Percentiles rank a stretch among this genome's conserved stretches.
These are phyloP conservation scores for Dioszegia crocea DNA, from an alignment of 768 basidiomycete genomes.

Conservation along the genomic window DNA sequence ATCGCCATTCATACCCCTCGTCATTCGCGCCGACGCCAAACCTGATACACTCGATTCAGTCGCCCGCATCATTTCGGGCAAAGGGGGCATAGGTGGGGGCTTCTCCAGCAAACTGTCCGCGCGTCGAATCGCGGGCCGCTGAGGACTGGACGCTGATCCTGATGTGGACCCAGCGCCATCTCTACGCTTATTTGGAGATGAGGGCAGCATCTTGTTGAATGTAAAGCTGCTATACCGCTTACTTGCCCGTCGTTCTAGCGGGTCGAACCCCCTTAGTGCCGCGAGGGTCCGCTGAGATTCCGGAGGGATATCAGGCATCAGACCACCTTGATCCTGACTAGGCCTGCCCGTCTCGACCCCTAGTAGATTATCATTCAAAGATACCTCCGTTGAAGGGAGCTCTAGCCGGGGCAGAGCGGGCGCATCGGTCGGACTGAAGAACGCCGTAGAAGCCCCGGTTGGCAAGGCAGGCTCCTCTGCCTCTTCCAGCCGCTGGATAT, in stretches of 20 bases:
- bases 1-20: background rate
- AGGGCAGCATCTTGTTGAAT: constrained; percentile 81
- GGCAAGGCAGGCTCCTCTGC: background rate
- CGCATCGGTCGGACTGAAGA: constrained; percentile 6
- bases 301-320: constrained; percentile 16
- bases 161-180: background rate
- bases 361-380: constrained; percentile 1
- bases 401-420: constrained; percentile 18
- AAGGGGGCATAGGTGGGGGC: constrained; percentile 36
- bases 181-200: constrained; percentile 46
- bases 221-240: constrained; percentile 95
- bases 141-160: constrained; percentile 11
- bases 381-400: constrained; percentile 16
- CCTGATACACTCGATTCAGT: background rate
- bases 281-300: constrained; percentile 63
- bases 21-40: constrained; percentile 8
- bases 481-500: constrained; percentile 11
- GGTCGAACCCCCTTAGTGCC: constrained; percentile 78
- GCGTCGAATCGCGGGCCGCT: constrained; percentile 11
- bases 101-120: constrained; percentile 26
- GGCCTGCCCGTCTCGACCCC: background rate
- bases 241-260: constrained; percentile 82
- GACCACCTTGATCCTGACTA: constrained; percentile 1
- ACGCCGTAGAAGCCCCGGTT: constrained; percentile 9
- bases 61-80: constrained; percentile 27